These are phyloP conservation scores for Aquilaria malaccensis DNA, from an alignment of 345 rosid genomes.

Conservation along the genomic window DNA sequence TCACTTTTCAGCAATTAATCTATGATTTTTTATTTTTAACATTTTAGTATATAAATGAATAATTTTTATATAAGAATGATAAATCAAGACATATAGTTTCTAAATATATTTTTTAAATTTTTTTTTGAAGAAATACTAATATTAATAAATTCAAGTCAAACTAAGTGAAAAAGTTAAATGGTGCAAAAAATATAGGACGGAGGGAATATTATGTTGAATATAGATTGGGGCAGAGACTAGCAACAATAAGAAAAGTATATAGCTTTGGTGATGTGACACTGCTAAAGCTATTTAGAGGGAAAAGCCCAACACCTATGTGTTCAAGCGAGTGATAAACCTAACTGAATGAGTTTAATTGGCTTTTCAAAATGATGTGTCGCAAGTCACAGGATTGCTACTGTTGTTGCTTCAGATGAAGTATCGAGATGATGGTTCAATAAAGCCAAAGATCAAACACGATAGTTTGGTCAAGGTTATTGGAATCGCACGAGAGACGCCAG, in stretches of 20 bases:
- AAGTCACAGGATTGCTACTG: constrained; percentile 32
- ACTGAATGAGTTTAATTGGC: constrained; percentile 26
- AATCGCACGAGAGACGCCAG: constrained; percentile 40
- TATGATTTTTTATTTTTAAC: too few relatives aligned
- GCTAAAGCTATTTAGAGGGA: constrained; percentile 36
- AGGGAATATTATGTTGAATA: constrained; percentile 26
- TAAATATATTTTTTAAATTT: too few relatives aligned
- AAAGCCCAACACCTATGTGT: constrained; percentile 34
- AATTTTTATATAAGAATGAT: too few relatives aligned
- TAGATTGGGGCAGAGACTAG: constrained; percentile 34
- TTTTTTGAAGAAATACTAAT: too few relatives aligned
- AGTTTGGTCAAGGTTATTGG: constrained; percentile 27
- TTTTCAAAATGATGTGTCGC: constrained; percentile 11
- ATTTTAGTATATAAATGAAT: too few relatives aligned
- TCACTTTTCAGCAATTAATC: too few relatives aligned
- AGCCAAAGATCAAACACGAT: constrained; percentile 1
- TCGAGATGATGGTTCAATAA: neutral
- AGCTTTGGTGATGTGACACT: constrained; percentile 30
- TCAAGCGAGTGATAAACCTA: constrained; percentile 24
- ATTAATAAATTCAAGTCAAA: too few relatives aligned
- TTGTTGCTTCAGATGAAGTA: neutral
- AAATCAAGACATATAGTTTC: too few relatives aligned
- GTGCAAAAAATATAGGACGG: too few relatives aligned
- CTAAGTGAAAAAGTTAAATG: too few relatives aligned
- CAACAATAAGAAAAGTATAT: constrained; percentile 43